phyloP scores from a whole-genome alignment of 2,329 filamentous ascomycete genomes.

The Penicillium sp. region DNA sequence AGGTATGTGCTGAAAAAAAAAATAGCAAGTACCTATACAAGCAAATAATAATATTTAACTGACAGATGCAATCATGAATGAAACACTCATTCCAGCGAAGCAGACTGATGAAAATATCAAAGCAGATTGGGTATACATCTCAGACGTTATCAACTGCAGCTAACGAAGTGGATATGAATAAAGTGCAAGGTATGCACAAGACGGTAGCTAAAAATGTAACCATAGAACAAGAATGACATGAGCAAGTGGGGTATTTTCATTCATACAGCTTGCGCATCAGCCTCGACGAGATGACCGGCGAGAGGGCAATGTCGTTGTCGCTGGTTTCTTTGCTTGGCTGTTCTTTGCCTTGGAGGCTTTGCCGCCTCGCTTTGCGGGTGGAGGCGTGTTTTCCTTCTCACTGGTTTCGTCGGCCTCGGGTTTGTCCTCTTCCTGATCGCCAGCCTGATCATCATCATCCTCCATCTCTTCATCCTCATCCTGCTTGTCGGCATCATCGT shows the following conservation, averaged over 20 bases:
- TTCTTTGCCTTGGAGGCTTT: constrained; percentile 7
- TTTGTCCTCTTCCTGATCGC: constrained; percentile 17
- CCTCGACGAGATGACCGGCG: constrained; percentile 22
- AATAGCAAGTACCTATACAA: not conserved
- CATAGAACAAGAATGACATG: not conserved
- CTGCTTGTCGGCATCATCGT: constrained; percentile 26
- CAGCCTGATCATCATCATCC: constrained; percentile 13
- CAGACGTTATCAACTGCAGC: constrained; percentile 15
- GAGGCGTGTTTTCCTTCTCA: constrained; percentile 21
- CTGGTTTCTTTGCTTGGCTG: constrained; percentile 10
- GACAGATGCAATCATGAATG: not conserved
- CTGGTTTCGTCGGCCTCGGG: constrained; percentile 10
- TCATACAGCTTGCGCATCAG: constrained; percentile 1
- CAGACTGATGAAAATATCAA: constrained; percentile 8
- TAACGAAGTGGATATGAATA: constrained; percentile 5
- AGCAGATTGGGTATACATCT: constrained; percentile 23
- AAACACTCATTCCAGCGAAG: not conserved
- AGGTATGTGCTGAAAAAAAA: no score
- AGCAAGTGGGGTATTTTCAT: constrained; percentile 1
- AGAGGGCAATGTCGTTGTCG: constrained; percentile 16
- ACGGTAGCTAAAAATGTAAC: not conserved
- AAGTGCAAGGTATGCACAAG: not conserved
- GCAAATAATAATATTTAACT: not conserved
- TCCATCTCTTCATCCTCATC: constrained; percentile 24
- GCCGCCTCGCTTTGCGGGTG: constrained; percentile 11